phyloP scores from a whole-genome alignment of 352 stramenopile species.

The Elongisporangium prolatum region DNA sequence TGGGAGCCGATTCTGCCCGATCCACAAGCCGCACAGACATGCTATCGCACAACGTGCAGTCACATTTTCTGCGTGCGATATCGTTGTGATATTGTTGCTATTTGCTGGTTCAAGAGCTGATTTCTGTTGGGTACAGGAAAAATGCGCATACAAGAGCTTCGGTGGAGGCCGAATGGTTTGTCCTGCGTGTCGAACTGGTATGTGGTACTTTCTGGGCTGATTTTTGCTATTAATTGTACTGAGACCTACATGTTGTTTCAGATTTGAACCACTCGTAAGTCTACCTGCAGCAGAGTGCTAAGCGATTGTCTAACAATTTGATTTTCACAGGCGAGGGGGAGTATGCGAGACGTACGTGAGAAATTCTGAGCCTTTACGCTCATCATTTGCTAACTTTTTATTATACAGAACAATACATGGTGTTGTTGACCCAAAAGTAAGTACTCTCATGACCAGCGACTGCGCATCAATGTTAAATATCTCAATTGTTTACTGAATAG shows the following conservation, averaged over 20 bases:
- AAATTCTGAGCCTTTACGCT: neutral
- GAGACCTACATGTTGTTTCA: slow-evolving; percentile 6
- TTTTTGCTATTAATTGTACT: neutral
- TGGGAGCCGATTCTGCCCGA: slow-evolving; percentile 67
- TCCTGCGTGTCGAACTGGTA: slow-evolving; percentile 53
- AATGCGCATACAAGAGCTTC: slow-evolving; percentile 85
- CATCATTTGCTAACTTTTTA: neutral
- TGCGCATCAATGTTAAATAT: neutral
- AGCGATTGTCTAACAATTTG: neutral
- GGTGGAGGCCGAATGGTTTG: slow-evolving; percentile 56
- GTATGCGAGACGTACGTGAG: slow-evolving; percentile 63
- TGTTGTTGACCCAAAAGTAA: slow-evolving; percentile 53
- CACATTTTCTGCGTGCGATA: slow-evolving; percentile 62
- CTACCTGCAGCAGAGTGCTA: neutral
- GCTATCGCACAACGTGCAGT: slow-evolving; percentile 71
- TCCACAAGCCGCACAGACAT: slow-evolving; percentile 63
- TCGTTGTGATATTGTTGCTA: neutral
- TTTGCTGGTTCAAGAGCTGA: neutral
- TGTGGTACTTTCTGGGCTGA: neutral
- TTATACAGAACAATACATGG: slow-evolving; percentile 60
- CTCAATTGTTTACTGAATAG: neutral
- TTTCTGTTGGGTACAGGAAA: slow-evolving; percentile 38
- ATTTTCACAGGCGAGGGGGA: slow-evolving; percentile 26
- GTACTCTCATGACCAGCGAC: neutral
- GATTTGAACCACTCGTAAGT: slow-evolving; percentile 54